Evolutionary conservation across 2,329 filamentous ascomycete genomes (phyloP), one percentile per base, ranked within the genome.

Genomic region (Fusarium burgessii): DNA sequence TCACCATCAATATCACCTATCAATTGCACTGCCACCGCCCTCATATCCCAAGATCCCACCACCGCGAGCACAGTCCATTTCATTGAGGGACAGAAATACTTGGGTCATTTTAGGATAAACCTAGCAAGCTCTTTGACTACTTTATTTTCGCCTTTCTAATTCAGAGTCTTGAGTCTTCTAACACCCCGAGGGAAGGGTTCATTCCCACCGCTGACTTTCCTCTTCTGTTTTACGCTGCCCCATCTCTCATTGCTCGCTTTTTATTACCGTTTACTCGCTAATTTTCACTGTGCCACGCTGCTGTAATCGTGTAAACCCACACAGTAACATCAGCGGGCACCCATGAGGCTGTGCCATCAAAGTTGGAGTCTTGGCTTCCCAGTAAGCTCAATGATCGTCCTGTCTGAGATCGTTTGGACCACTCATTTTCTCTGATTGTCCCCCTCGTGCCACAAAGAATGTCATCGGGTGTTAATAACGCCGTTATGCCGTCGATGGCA

Each of bases 21-120:
- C 51, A 29, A 55, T 40, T 72, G 70, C 70, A 72, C 70, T 72
- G 70, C 70, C 70, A 72, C 70, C 70, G 56, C 70, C 70, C 32
- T 64, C 54, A 62, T 63, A 62, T 59, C 49, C 54, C 62, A 56
- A 57, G 43, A 43, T 58, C 43, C 64, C 67, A 59, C 57, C 52
- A 45, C 23, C 33, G 18, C 47, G 12, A 62, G 68, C 68, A 71
- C 68, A 60, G 55, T 71, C 64, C 47, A 51, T 58, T 25, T 59
- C 42, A 38, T 11, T 9, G 10, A 29, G 29, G 8, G 29, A 29
- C 29, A 29, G 29, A 29, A 29, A 29, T 29, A 29, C 29, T 29
- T 11, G 10, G 29, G 29, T 6, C 7, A 29, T 11, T 29, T 29
- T 29, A 9, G 29, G 29, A 23, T 11, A 29, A 29, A 29, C 29